These are phyloP conservation scores for Pichia sp. DNA, from an alignment of 1,139 yeast species.

Conservation along the genomic window DNA sequence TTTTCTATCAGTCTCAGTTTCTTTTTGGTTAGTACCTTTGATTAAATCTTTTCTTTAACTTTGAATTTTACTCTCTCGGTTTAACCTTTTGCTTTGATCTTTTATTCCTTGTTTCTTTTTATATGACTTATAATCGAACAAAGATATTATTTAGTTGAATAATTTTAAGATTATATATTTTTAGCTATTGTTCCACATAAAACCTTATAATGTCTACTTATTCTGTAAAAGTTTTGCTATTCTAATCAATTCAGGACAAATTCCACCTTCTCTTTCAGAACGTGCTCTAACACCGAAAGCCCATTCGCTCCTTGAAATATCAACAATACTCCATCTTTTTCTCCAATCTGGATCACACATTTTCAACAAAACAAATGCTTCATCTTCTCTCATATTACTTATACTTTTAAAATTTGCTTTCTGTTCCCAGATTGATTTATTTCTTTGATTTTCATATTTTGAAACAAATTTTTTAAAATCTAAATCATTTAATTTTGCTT, in stretches of 20 bases:
- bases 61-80: no score
- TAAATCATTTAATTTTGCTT: slow-evolving; percentile 27
- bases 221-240: not conserved
- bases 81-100: no score
- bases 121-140: no score
- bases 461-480: slow-evolving; percentile 27
- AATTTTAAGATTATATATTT: no score
- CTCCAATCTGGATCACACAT: slow-evolving; percentile 26
- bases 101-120: no score
- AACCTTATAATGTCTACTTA: not conserved
- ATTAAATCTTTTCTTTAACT: no score
- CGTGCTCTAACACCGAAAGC: not conserved
- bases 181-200: no score
- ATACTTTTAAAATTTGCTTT: slow-evolving; percentile 7
- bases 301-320: slow-evolving; percentile 25
- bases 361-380: slow-evolving; percentile 14
- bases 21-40: no score
- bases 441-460: slow-evolving; percentile 12
- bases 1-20: no score
- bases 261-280: not conserved
- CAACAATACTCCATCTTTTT: slow-evolving; percentile 17
- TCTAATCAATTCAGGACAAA: not conserved
- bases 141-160: no score
- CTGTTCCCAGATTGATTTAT: not conserved
- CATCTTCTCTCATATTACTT: slow-evolving; percentile 12